Percentiles rank a stretch among this genome's conserved stretches.
Evolutionary conservation across 257 asterid species (phyloP).

Genomic region (Ligustrum vulgare): DNA sequence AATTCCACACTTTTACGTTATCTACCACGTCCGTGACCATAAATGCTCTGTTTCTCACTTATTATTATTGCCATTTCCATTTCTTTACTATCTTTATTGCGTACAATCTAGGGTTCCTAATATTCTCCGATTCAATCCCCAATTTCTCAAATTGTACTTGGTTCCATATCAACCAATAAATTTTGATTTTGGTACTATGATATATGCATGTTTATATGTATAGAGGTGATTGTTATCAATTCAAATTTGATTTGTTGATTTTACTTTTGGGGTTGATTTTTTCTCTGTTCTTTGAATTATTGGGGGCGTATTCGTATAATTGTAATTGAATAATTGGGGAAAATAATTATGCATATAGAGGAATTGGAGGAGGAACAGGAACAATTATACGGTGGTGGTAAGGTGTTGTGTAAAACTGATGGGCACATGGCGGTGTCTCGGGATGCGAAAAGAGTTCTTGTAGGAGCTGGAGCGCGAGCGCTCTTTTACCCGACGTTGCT

Average conservation of each 20-base stretch:
- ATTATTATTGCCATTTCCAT: not conserved
- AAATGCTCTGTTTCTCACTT: no score
- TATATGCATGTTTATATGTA: not conserved
- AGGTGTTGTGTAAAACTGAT: not conserved
- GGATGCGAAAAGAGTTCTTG: not conserved
- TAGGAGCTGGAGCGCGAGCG: conserved; percentile 1
- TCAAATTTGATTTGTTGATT: not conserved
- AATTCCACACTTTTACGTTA: no score
- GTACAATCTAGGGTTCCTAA: not conserved
- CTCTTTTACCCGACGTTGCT: conserved; percentile 5
- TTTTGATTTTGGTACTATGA: not conserved
- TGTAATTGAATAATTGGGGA: not conserved
- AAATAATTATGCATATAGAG: not conserved
- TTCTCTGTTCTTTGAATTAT: not conserved
- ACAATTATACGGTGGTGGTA: not conserved
- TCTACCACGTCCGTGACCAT: no score
- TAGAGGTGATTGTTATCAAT: not conserved
- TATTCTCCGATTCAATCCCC: not conserved
- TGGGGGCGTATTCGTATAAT: not conserved
- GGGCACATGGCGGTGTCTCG: not conserved
- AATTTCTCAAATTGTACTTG: not conserved
- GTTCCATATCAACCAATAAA: not conserved
- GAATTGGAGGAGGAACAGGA: not conserved
- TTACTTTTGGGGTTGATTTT: not conserved
- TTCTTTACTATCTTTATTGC: no score